Conservation (phyloP, 257 asterid species). For the Solanum megistacrolobum region DNA sequence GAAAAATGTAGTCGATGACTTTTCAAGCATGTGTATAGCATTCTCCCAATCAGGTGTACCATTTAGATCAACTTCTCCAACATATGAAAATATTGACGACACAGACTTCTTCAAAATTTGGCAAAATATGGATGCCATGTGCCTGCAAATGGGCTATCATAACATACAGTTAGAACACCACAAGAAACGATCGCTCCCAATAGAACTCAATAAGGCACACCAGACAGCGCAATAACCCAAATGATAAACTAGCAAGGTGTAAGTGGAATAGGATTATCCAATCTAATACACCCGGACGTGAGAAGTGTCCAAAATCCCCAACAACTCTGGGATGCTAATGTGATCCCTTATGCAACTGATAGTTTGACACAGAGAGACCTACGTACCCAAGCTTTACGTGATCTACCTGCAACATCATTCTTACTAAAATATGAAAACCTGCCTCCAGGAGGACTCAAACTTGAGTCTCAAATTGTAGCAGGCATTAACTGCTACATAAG, state of each 20-base stretch:
- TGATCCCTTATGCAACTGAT: background rate
- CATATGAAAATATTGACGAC: constrained; percentile 34
- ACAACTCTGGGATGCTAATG: background rate
- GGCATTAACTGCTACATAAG: background rate
- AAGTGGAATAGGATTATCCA: background rate
- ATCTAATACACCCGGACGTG: background rate
- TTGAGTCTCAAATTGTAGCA: background rate
- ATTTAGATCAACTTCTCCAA: constrained; percentile 41
- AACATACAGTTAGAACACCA: constrained; percentile 29
- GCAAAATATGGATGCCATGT: constrained; percentile 68
- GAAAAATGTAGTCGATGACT: constrained; percentile 1
- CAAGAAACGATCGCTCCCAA: background rate
- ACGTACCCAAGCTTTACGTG: background rate
- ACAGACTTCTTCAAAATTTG: constrained; percentile 47
- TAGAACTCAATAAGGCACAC: background rate
- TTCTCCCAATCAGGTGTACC: constrained; percentile 50
- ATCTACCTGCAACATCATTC: background rate
- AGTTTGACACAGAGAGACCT: background rate
- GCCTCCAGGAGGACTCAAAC: background rate
- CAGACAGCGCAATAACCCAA: background rate
- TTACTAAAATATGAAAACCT: background rate
- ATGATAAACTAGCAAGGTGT: background rate
- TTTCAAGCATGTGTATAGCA: constrained; percentile 34
- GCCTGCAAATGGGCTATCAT: constrained; percentile 66
- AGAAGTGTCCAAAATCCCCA: background rate